Evolutionary conservation across 495 filamentous ascomycete species (phyloP), one percentile per base, ranked within the genome.

Genomic region (Penicillium chermesinum): DNA sequence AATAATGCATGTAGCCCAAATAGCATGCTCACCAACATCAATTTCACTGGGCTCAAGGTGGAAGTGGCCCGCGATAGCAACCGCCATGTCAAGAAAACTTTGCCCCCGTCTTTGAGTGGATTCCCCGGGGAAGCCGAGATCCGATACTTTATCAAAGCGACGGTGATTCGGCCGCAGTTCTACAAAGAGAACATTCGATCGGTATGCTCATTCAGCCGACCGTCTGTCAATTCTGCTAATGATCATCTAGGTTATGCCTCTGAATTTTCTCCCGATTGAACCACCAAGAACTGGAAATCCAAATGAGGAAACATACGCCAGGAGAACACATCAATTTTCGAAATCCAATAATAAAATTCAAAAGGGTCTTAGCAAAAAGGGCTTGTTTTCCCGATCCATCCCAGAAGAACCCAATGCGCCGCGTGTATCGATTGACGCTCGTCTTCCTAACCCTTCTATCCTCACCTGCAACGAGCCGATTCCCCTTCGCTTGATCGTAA

Each of bases 211-310:
- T 6, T 6, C 27, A 18, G 43, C 34, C 27, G 20, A 5, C 5
- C 25, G 10, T 30, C 10, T 30, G 10, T 30, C 25, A 30, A 30
- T 10, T 4, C 10, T 45, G 16, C 40, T 61, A 20, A 62, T 35
- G 13, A 40, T 32, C 8, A 16, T 45, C 13, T 48, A 85, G 82
- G 62, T 74, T 43, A 68, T 74, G 0, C 67, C 72, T 43, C 74
- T 98, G 61, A 89, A 86, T 35, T 95, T 98, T 63, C 73, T 96
- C 7, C 93, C 93, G 5, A 89, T 97, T 58, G 93, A 98, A 58
- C 89, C 89, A 2, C 91, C 90, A 7, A 75, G 88, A 38, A 82
- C 81, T 6, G 68, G 79, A 2, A 72, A 75, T 41, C 74, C 81
- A 1, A 79, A 77, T 39, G 82, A 86, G 53, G 93, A 98, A 65